Base-by-base conservation (phyloP, 441 rosid species). In the Biscutella laevigata region DNA sequence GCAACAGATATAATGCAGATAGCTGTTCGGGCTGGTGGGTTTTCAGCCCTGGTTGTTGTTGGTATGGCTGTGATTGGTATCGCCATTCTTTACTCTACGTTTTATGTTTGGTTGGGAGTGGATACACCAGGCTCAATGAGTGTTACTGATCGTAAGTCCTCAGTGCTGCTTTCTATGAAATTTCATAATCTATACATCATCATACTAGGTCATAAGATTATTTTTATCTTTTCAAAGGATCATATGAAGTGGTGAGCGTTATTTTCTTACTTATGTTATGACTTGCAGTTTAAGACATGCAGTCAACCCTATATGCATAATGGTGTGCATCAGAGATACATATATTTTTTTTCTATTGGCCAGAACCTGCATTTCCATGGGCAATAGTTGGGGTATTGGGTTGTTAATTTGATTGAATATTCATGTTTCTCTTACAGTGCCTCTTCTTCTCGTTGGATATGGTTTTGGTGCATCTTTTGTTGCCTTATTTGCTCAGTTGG, bases 391-490 rank as follows among this genome's bases (percentile, higher is more conserved):
- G 30, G 11, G 27, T 21, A 32, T 35, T 16, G 29, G 38, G 24
- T 28, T 57, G 53, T 35, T 51, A 28, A 11, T 24, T 57, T 59
- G 52, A 39, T 59, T 61, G 15, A 44, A 50, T 62, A 28, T 32
- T 25, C 20, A 54, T 64, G 51, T 16, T 60, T 45, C 42, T 67
- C 35, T 66, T 64, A 46, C 78, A 86, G 99, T 88, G 75, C 99
- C 99, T 59, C 95, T 92, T 74, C 88, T 92, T 51, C 95, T 92
- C 6, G 99, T 92, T 58, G 97, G 99, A 58, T 92, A 86, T 78
- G 99, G 99, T 59, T 92, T 88, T 74, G 99, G 99, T 66, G 99
- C 99, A 60, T 88, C 99, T 37, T 92, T 92, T 76, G 99, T 92
- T 61, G 99, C 99, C 32, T 80, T 92, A 41, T 92, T 92, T 71